Conservation (phyloP, 306 rosid genomes). For the Vachellia pachyceras region DNA sequence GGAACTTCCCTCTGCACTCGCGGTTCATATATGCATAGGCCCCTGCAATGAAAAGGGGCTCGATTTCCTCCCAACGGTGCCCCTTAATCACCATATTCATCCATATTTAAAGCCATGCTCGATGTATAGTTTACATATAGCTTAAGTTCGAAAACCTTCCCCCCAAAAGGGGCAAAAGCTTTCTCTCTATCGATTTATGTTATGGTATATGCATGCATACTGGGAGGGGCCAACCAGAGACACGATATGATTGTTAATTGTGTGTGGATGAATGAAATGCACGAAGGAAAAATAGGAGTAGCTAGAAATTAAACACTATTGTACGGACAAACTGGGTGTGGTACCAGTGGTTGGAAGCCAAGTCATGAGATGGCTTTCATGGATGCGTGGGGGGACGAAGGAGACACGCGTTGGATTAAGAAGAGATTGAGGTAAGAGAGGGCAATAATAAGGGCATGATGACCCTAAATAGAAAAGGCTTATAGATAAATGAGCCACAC, state of each 20-base stretch:
- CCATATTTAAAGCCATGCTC: not conserved
- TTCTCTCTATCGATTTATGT: no score
- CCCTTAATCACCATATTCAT: no score
- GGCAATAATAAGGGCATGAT: not conserved
- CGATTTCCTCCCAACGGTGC: not conserved
- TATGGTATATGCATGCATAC: not conserved
- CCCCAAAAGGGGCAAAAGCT: no score
- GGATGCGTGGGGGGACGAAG: not conserved
- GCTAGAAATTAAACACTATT: not conserved
- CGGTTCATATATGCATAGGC: not conserved
- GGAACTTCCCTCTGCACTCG: not conserved
- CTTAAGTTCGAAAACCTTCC: no score
- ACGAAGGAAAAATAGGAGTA: not conserved
- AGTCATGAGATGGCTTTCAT: not conserved
- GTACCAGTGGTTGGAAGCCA: not conserved
- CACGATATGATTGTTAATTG: not conserved
- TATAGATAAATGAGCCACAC: no score
- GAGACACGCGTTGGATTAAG: not conserved
- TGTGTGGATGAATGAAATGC: not conserved
- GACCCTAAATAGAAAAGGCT: no score
- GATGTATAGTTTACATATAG: no score
- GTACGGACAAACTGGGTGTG: not conserved
- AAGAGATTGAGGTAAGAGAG: no score
- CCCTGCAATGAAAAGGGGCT: not conserved
- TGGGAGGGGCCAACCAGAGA: not conserved